Percentiles rank a stretch among this genome's conserved stretches.
These are phyloP conservation scores for Mycena latifolia DNA, from an alignment of 768 basidiomycete genomes.

Conservation along the genomic window DNA sequence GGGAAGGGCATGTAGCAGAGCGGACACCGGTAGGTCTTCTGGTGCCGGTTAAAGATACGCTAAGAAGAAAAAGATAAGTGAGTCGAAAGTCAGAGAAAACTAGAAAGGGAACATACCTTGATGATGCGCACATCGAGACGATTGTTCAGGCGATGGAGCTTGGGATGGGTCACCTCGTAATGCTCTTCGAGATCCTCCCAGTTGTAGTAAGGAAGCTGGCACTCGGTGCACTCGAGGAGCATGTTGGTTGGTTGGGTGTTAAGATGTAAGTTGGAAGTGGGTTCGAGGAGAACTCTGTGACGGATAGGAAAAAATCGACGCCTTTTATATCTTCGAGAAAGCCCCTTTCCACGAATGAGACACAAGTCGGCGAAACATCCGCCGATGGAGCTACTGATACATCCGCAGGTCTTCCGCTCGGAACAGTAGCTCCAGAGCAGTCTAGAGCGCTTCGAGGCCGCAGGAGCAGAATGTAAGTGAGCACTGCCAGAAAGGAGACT, in stretches of 20 bases:
- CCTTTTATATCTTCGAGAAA: constrained; percentile 4
- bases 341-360: constrained; percentile 13
- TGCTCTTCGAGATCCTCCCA: constrained; percentile 28
- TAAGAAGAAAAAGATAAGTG: background rate
- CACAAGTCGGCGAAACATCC: background rate
- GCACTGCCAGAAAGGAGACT: too few species aligned
- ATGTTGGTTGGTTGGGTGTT: background rate
- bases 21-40: constrained; percentile 30
- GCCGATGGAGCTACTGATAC: constrained; percentile 7
- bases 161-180: constrained; percentile 25
- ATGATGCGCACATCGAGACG: constrained; percentile 20
- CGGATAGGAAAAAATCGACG: background rate
- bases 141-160: background rate
- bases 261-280: background rate
- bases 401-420: constrained; percentile 8
- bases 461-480: background rate
- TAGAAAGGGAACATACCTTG: background rate
- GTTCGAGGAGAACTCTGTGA: background rate
- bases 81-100: background rate
- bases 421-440: background rate
- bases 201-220: constrained; percentile 27
- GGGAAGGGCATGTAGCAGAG: constrained; percentile 31
- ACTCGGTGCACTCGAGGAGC: constrained; percentile 34
- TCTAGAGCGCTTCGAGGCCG: background rate
- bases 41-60: constrained; percentile 26